Evolutionary conservation across 108 stramenopile species (phyloP).

Genomic region (Skeletonema potamos): DNA sequence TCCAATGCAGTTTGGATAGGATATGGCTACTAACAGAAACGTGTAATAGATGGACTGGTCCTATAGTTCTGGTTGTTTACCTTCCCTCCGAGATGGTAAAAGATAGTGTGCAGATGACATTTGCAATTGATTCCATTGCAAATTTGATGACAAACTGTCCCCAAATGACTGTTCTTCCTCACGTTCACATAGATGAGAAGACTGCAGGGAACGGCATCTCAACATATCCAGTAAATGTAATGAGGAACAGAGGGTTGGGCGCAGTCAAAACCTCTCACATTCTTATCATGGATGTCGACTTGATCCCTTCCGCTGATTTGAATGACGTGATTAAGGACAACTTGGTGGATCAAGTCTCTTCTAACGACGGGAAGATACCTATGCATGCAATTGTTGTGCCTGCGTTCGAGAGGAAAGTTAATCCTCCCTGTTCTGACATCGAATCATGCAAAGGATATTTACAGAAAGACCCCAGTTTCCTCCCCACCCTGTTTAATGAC

Average conservation of each 20-base stretch:
- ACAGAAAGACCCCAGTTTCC: constrained; percentile 52
- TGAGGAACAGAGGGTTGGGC: constrained; percentile 88
- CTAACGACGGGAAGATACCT: constrained; percentile 17
- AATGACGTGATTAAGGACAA: constrained; percentile 37
- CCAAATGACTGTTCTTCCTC: constrained; percentile 54
- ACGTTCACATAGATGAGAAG: constrained; percentile 30
- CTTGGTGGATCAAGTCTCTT: constrained; percentile 33
- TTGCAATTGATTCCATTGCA: constrained; percentile 27
- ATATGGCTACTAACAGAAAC: constrained; percentile 76
- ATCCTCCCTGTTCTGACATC: constrained; percentile 47
- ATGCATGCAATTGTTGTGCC: constrained; percentile 78
- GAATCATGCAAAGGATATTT: constrained; percentile 46
- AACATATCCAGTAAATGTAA: constrained; percentile 86
- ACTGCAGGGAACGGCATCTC: constrained; percentile 9
- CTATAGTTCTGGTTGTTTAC: constrained; percentile 75
- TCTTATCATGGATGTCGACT: constrained; percentile 87
- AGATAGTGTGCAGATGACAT: constrained; percentile 6
- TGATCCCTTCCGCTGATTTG: constrained; percentile 77
- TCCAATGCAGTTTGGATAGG: constrained; percentile 72
- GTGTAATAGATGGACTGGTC: constrained; percentile 68
- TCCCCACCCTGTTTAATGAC: constrained; percentile 68
- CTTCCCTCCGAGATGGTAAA: constrained; percentile 24
- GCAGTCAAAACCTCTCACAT: constrained; percentile 84
- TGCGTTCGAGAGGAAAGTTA: constrained; percentile 74
- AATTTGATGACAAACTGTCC: constrained; percentile 47